phyloP scores from a whole-genome alignment of 805 yeast species.

The Brettanomyces naardenensis region DNA sequence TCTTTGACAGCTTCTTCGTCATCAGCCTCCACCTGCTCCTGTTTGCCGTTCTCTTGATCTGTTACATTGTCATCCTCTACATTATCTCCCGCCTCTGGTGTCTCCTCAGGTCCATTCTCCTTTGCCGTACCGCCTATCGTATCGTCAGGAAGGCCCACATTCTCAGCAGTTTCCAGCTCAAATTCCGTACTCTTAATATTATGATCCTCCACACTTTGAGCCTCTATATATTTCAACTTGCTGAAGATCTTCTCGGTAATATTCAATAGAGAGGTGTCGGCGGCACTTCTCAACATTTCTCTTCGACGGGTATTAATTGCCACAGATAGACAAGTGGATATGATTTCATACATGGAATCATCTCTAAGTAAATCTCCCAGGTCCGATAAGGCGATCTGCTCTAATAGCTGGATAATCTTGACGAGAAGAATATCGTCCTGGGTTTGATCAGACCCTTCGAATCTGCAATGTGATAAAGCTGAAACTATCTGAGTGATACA shows the following conservation, averaged over 20 bases:
- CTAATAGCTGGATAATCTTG: slow-evolving; percentile 71
- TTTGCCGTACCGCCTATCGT: slow-evolving; percentile 41
- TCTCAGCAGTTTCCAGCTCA: slow-evolving; percentile 18
- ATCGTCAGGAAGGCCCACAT: slow-evolving; percentile 43
- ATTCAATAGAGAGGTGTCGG: slow-evolving; percentile 70
- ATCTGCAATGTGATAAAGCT: slow-evolving; percentile 86
- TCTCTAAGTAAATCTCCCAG: slow-evolving; percentile 65
- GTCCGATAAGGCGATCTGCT: slow-evolving; percentile 55
- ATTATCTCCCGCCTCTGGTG: slow-evolving; percentile 1
- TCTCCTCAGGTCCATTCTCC: neutral
- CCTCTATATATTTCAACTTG: slow-evolving; percentile 46
- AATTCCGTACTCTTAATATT: slow-evolving; percentile 22
- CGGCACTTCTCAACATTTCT: slow-evolving; percentile 81
- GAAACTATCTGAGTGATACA: slow-evolving; percentile 60
- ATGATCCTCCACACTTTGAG: slow-evolving; percentile 18
- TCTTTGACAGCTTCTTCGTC: neutral
- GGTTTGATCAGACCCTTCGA: slow-evolving; percentile 89
- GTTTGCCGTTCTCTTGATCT: neutral
- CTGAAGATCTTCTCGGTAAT: slow-evolving; percentile 64
- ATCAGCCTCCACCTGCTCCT: neutral
- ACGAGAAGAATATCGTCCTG: slow-evolving; percentile 87
- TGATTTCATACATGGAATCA: slow-evolving; percentile 77
- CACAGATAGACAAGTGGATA: slow-evolving; percentile 84
- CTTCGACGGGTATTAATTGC: slow-evolving; percentile 90
- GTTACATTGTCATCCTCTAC: slow-evolving; percentile 1